phyloP scores from a whole-genome alignment of 2,329 filamentous ascomycete species.

The Emmonsiellopsis sp. region DNA sequence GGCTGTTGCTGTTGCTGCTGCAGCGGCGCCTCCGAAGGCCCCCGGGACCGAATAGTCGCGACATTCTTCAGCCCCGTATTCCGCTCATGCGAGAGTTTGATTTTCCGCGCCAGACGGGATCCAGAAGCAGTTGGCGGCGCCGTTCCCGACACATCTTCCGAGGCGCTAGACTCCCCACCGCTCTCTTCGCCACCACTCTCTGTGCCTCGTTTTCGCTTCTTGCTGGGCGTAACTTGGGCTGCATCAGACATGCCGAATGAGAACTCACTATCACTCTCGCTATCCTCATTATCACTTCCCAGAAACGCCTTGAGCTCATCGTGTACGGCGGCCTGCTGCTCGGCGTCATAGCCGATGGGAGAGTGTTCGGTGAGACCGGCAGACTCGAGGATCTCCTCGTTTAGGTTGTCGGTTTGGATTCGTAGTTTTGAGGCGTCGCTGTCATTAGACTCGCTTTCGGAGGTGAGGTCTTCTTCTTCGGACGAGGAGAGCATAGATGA shows the following conservation, averaged over 20 bases:
- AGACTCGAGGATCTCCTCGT: constrained; percentile 42
- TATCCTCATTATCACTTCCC: constrained; percentile 25
- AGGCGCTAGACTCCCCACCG: constrained; percentile 24
- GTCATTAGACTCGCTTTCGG: constrained; percentile 19
- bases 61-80: constrained; percentile 30
- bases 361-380: constrained; percentile 40
- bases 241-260: constrained; percentile 4
- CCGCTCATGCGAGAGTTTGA: constrained; percentile 33
- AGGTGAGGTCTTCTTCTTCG: constrained; percentile 14
- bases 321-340: constrained; percentile 56
- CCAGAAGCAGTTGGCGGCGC: constrained; percentile 17
- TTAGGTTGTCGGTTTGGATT: constrained; percentile 25
- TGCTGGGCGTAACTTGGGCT: constrained; percentile 21
- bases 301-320: constrained; percentile 71
- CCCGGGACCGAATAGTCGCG: constrained; percentile 18
- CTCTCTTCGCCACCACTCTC: constrained; percentile 16
- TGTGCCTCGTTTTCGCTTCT: constrained; percentile 30
- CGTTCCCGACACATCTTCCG: constrained; percentile 21
- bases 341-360: constrained; percentile 47
- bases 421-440: constrained; percentile 27
- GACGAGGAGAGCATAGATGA: constrained; percentile 8
- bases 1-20: constrained; percentile 14
- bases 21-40: constrained; percentile 6
- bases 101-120: constrained; percentile 29
- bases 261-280: constrained; percentile 20